Base-by-base conservation (phyloP, 345 rosid genomes). In the Geranium rotundifolium region DNA sequence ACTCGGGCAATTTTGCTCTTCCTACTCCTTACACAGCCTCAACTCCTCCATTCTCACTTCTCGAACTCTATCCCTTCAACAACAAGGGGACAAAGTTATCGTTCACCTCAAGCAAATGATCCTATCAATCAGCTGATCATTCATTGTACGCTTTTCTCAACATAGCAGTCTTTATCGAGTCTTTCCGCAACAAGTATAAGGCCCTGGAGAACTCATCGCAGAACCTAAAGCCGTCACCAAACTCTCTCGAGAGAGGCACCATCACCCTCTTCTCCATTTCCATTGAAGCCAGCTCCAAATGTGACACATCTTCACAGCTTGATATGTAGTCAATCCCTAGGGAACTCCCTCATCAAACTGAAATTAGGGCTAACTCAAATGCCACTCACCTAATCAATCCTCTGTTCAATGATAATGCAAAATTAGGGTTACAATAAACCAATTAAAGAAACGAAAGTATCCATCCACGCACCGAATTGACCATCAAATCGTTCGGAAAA, bases 291-390 rank as follows among this genome's bases (percentile, higher is more conserved):
- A 82, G 96, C 62, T 85, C 82, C 72, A 90, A 73, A 58, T 69
- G 85, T 1, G 89, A 83, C 4, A 73, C 89, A 54, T 93, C 95
- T 31, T 69, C 77, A 58, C 84, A 93, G 0, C 91, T 96, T 16
- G 96, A 88, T 58, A 86, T 70, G 64, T 93, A 93, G 52, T 90
- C 96, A 93, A 67, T 88, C 95, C 72, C 96, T 81, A 34, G 79
- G 74, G 96, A 96, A 93, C 55, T 93, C 97, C 65, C 89, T 83
- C 99, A 90, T 93, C 76, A n/a, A n/a, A n/a, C n/a, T n/a, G n/a
- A n/a, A n/a, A n/a, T n/a, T n/a, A n/a, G n/a, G n/a, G n/a, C n/a
- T n/a, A n/a, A n/a, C n/a, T n/a, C n/a, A n/a, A n/a, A n/a, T n/a
- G n/a, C n/a, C n/a, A n/a, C n/a, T n/a, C n/a, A n/a, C n/a, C n/a